Base-by-base conservation (phyloP, 75 land plant species). In the Picea glauca region DNA sequence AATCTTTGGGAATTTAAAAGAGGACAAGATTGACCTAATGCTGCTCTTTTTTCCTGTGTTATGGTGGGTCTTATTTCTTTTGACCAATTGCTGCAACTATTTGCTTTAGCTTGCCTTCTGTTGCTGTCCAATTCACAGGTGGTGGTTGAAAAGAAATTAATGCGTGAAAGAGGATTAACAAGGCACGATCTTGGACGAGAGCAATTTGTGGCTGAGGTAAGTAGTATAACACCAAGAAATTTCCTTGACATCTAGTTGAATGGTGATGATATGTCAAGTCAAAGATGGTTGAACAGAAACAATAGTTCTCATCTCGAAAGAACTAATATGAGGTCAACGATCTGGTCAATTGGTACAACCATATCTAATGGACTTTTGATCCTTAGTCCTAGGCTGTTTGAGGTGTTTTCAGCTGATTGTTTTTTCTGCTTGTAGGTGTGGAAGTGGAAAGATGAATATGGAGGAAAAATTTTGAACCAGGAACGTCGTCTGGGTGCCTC, bases 161-260 rank as follows among this genome's bases (percentile, higher is more conserved):
- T 94, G 99, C 90, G 90, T 31, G 99, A 96, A 79, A 85, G 83
- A 23, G 84, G 85, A 40, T 75, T 88, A 78, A 96, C 93, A 58
- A 87, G 99, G 82, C 99, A 96, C 79, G 99, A 96, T 81, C 23
- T 94, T 78, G 99, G 99, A 9, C 88, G 99, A 46, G 95, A 94
- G 72, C 75, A 83, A 18, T 96, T 96, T 83, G 87, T 92, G 6
- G 77, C 83, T 35, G 92, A 96, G 86, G 99, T 96, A 72, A 75
- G 78, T 79, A 50, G 56, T 50, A 12, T 50, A 50, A 50, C 21
- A 46, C 56, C 56, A 50, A 50, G 11, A 50, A 50, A 1, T 50
- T 9, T 8, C 11, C 11, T 50, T 8, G 56, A 50, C 56, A 50
- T 50, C 2, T 8, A 50, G 56, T 50, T 50, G 56, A 50, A 50